Evolutionary conservation across 2,329 filamentous ascomycete species (phyloP).

Genomic region (Fusarium haematococcum): DNA sequence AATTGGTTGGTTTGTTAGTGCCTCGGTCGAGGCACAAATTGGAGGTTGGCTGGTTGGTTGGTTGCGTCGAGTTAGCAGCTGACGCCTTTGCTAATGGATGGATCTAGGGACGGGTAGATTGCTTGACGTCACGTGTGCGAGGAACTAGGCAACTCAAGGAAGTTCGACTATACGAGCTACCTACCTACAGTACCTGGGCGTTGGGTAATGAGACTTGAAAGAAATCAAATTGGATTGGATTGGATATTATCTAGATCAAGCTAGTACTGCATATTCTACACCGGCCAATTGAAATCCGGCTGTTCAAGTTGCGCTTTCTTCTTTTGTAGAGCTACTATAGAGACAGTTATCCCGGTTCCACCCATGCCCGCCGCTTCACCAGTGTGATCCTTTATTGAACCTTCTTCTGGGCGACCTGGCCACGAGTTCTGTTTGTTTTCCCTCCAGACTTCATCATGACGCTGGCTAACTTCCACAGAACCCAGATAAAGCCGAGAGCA

Average conservation of each 20-base stretch:
- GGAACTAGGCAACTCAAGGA: constrained; percentile 7
- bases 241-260: not conserved
- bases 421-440: not conserved
- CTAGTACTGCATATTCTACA: not conserved
- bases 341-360: not conserved
- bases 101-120: not conserved
- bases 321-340: not conserved
- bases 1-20: constrained; percentile 1
- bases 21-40: constrained; percentile 3
- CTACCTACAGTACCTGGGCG: not conserved
- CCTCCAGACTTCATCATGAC: constrained; percentile 18
- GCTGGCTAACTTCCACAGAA: constrained; percentile 68
- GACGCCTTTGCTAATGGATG: not conserved
- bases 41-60: not conserved
- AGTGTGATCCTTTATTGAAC: constrained; percentile 22
- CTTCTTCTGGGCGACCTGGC: constrained; percentile 36
- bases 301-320: not conserved
- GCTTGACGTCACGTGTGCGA: constrained; percentile 43
- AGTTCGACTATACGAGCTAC: not conserved
- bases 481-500: constrained; percentile 75
- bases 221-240: not conserved
- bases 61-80: constrained; percentile 1
- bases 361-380: not conserved
- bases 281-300: not conserved
- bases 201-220: not conserved